These are phyloP conservation scores for Naematelia aurantialba DNA, from an alignment of 768 basidiomycete genomes.

Conservation along the genomic window DNA sequence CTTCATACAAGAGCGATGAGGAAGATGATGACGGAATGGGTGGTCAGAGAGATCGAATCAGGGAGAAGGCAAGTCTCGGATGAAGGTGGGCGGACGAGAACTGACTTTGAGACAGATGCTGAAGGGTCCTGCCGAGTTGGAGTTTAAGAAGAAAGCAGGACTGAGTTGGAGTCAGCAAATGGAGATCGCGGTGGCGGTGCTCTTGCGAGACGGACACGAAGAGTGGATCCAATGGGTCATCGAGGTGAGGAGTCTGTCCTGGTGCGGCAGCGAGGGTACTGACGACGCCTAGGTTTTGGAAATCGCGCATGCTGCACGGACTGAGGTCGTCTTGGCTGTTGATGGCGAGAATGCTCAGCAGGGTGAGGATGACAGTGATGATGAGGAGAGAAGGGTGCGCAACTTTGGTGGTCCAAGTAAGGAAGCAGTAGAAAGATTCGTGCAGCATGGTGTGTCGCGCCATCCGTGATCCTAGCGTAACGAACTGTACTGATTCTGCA, in stretches of 20 bases:
- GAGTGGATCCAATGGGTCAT: constrained; percentile 74
- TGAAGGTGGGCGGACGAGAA: background rate
- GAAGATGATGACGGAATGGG: constrained; percentile 40
- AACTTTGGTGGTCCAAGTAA: constrained; percentile 57
- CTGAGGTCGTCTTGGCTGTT: constrained; percentile 49
- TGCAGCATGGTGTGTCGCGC: constrained; percentile 73
- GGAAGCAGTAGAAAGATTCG: constrained; percentile 66
- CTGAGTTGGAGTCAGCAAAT: constrained; percentile 86
- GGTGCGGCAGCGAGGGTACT: background rate
- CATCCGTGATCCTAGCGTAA: background rate
- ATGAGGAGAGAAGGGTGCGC: constrained; percentile 25
- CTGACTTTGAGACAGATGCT: constrained; percentile 16
- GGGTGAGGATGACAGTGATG: constrained; percentile 37
- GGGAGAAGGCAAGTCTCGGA: constrained; percentile 32
- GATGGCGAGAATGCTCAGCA: constrained; percentile 37
- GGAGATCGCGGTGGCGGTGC: constrained; percentile 72
- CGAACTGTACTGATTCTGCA: constrained; percentile 43
- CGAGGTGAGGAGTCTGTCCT: constrained; percentile 61
- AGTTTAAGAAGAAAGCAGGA: constrained; percentile 68
- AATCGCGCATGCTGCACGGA: constrained; percentile 46
- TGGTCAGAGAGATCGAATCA: constrained; percentile 38
- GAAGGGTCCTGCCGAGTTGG: constrained; percentile 58
- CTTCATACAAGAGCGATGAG: constrained; percentile 38
- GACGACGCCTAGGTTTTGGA: constrained; percentile 20
- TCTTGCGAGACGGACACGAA: constrained; percentile 64